Evolutionary conservation across 345 rosid species (phyloP), one percentile per base, ranked within the genome.

Genomic region (Erodium maritimum): DNA sequence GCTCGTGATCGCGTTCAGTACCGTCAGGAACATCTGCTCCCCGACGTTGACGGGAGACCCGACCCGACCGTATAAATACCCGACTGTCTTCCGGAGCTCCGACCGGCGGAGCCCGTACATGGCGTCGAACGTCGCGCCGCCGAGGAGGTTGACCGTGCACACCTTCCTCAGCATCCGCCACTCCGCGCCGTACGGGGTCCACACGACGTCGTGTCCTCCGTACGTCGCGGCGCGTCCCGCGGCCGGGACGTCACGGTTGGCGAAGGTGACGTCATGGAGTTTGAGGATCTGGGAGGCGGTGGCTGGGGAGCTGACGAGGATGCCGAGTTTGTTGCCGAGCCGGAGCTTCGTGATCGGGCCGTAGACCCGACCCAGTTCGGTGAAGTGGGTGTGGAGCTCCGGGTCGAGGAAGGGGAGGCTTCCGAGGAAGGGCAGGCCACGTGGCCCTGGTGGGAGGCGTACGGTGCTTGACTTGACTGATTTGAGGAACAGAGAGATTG

Each of bases 341-440:
- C 23, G 73, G 68, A 80, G 79, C 63, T 72, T 77, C 23, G 75
- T 16, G 45, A 81, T 65, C 3, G 84, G 78, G 7, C 86, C 90
- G 52, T 84, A 72, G 0, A n/a, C 58, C 12, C 33, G 53, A 9
- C 81, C 73, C 16, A 84, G 65, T 45, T 6, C 7, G 8, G 77
- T 67, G 58, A 81, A 84, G 77, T 77, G 71, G 57, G 80, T 52
- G 76, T 83, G 84, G 9, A 83, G 86, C 50, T 83, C 80, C 5
- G 80, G 80, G 19, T 71, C 70, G 4, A 80, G 76, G 56, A 75
- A 83, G 19, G 80, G 79, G 2, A 71, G 74, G 72, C 52, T 80
- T 1, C 88, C 88, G 1, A 83, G 61, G 0, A 83, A 4, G 3
- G 88, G 88, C 9, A 83, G 73, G 17, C 75, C 82, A 0, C 33